A percentile compares a stretch with the other conserved stretches of the same genome.
These are phyloP conservation scores for Paraurostyla sp. DNA, from an alignment of 73 alveolate genomes.

Conservation along the genomic window DNA sequence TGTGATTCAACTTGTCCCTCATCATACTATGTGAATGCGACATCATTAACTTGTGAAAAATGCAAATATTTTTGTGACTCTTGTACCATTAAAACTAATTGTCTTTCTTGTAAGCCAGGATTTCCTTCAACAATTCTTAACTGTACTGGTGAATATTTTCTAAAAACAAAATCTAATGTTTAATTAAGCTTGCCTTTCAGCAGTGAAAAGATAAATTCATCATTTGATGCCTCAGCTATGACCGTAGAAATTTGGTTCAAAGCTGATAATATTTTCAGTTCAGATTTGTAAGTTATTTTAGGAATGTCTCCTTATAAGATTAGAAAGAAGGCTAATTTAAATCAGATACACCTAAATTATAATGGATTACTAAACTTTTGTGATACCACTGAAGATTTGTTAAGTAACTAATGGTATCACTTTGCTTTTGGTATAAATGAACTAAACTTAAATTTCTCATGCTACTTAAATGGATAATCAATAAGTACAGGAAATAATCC, in stretches of 20 bases:
- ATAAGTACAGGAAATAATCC: too few species aligned
- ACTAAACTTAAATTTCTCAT: too few species aligned
- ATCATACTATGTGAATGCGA: neutral
- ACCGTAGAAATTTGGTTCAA: slow-evolving; percentile 48
- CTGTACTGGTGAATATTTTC: slow-evolving; percentile 33
- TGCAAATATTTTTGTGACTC: slow-evolving; percentile 22
- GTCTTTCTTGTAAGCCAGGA: slow-evolving; percentile 15
- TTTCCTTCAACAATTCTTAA: neutral
- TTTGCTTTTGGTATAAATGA: too few species aligned
- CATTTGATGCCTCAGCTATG: neutral
- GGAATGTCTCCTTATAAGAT: slow-evolving; percentile 48
- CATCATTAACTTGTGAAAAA: neutral
- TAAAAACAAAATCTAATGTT: neutral
- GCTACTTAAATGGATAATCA: too few species aligned
- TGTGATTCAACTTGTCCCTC: neutral
- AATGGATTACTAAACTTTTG: neutral
- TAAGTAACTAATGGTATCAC: neutral
- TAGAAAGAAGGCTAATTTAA: neutral
- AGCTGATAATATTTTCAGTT: neutral
- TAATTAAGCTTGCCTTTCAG: neutral
- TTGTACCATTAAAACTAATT: neutral
- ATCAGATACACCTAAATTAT: neutral
- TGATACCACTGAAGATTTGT: neutral
- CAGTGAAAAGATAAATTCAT: neutral
- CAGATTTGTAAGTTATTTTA: neutral